Evolutionary conservation across 2,329 filamentous ascomycete species (phyloP).

Genomic region (Cercospora sesami): DNA sequence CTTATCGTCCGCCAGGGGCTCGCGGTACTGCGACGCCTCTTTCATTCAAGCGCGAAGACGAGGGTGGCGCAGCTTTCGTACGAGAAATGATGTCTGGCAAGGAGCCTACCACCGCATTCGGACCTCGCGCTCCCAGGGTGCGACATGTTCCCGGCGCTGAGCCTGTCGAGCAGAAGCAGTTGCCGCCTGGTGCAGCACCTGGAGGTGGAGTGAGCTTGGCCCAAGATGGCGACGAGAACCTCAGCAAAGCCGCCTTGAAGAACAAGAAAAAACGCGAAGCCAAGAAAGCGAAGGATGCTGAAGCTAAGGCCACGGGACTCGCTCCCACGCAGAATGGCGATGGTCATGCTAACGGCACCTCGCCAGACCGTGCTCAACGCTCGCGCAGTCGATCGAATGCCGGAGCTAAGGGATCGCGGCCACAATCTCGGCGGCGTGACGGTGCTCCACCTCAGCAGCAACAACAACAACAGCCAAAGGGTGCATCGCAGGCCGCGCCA

Average conservation of each 20-base stretch:
- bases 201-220: constrained; percentile 67
- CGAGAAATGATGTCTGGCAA: constrained; percentile 68
- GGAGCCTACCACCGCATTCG: constrained; percentile 71
- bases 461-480: constrained; percentile 35
- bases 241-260: constrained; percentile 84
- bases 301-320: constrained; percentile 57
- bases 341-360: constrained; percentile 34
- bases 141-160: constrained; percentile 88
- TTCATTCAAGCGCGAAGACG: constrained; percentile 95
- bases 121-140: constrained; percentile 58
- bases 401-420: constrained; percentile 28
- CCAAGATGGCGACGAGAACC: constrained; percentile 66
- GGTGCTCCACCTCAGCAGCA: constrained; percentile 20
- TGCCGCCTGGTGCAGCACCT: constrained; percentile 68
- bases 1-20: constrained; percentile 91
- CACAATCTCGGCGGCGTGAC: constrained; percentile 31
- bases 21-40: constrained; percentile 85
- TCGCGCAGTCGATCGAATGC: constrained; percentile 39
- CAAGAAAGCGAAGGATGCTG: constrained; percentile 83
- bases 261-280: constrained; percentile 98
- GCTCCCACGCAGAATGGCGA: constrained; percentile 52
- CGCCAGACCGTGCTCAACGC: constrained; percentile 33
- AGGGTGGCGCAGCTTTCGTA: constrained; percentile 85
- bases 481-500: constrained; percentile 36
- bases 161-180: constrained; percentile 53